phyloP scores from a whole-genome alignment of 305 asterid species.

The Striga hermonthica region DNA sequence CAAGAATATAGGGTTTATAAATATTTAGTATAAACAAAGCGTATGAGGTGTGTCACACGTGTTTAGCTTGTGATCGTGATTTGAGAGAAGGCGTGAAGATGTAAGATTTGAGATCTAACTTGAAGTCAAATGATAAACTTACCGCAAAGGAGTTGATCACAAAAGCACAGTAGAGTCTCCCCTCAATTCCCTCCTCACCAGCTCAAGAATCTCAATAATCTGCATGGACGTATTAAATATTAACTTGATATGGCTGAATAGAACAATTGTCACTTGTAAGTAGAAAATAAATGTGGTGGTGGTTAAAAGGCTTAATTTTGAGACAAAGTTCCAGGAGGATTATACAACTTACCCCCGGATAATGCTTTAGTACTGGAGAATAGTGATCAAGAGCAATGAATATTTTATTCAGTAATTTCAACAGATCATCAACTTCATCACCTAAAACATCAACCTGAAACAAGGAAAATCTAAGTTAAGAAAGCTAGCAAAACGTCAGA shows the following conservation, averaged over 20 bases:
- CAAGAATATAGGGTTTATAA: too few species aligned
- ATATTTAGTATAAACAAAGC: too few species aligned
- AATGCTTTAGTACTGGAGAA: constrained; percentile 81
- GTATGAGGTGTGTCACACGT: too few species aligned
- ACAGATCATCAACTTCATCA: constrained; percentile 79
- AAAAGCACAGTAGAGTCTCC: constrained; percentile 54
- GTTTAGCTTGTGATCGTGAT: too few species aligned
- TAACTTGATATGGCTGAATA: neutral
- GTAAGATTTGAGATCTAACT: neutral
- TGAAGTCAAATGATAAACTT: constrained; percentile 11
- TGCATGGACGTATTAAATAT: constrained; percentile 28
- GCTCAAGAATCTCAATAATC: constrained; percentile 74
- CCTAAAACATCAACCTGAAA: constrained; percentile 96
- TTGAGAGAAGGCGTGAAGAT: neutral
- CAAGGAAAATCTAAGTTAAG: constrained; percentile 10
- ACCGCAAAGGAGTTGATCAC: constrained; percentile 41
- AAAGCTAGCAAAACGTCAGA: constrained; percentile 5
- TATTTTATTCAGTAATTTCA: constrained; percentile 73
- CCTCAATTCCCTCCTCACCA: constrained; percentile 76
- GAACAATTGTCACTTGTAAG: constrained; percentile 12
- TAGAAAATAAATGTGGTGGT: neutral
- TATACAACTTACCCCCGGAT: constrained; percentile 74
- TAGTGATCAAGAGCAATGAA: constrained; percentile 80
- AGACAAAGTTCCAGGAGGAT: neutral
- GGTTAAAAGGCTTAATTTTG: constrained; percentile 7